Conservation (phyloP, 345 rosid genomes). For the Linum trigynum region DNA sequence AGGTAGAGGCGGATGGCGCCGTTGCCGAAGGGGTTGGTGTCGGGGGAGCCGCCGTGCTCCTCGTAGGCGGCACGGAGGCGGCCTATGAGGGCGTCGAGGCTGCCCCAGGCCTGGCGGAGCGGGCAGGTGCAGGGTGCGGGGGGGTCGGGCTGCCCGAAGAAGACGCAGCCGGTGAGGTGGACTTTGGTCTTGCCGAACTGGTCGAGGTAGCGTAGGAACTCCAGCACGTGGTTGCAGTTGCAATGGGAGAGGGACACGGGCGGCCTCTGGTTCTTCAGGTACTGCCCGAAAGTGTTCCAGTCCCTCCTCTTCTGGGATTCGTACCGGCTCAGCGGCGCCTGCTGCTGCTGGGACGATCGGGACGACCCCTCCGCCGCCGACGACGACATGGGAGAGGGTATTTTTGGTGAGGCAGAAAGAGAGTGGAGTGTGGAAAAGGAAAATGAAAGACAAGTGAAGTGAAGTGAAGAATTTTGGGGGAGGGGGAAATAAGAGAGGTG, state of each 20-base stretch:
- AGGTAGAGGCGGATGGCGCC: not conserved
- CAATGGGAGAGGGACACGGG: not conserved
- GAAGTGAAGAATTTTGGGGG: not conserved
- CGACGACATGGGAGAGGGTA: not conserved
- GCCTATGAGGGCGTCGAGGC: not conserved
- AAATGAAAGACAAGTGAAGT: not conserved
- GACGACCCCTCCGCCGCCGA: not conserved
- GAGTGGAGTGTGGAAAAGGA: too few species aligned
- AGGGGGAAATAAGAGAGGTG: not conserved
- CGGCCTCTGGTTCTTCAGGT: slow-evolving; percentile 1
- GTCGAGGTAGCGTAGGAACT: not conserved
- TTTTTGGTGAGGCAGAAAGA: not conserved
- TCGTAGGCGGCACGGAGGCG: not conserved
- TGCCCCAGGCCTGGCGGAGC: not conserved
- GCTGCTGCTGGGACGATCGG: not conserved
- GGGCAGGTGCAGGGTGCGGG: not conserved
- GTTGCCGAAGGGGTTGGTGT: not conserved
- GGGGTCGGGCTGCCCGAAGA: not conserved
- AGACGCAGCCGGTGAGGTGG: not conserved
- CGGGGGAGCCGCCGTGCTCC: not conserved
- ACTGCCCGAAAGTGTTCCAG: not conserved
- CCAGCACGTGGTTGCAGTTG: not conserved
- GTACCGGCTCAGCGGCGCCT: not conserved
- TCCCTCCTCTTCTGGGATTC: not conserved
- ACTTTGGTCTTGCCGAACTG: not conserved